phyloP scores from a whole-genome alignment of 192 early-diverging fungal genomes.

The Spizellomyces punctatus region DNA sequence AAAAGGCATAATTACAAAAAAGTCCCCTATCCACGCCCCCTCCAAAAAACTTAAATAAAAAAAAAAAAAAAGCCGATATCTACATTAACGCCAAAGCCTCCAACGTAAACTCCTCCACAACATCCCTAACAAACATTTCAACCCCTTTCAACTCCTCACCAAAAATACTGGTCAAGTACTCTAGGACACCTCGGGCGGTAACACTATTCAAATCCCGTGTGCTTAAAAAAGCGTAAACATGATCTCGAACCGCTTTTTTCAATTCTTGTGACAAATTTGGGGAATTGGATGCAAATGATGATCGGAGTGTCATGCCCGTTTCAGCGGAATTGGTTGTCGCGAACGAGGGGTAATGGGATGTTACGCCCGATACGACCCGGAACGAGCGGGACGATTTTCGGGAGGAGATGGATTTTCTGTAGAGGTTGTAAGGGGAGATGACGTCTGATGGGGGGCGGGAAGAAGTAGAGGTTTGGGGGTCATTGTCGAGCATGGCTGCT shows the following conservation, averaged over 20 bases:
- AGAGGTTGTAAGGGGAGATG: no score
- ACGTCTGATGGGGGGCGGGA: no score
- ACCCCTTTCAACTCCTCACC: background rate
- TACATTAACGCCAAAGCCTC: slow-evolving; percentile 1
- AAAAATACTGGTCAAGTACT: background rate
- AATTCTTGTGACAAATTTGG: background rate
- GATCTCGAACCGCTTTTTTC: background rate
- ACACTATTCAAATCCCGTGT: background rate
- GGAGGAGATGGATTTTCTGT: background rate
- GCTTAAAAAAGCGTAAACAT: background rate
- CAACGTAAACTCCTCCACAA: slow-evolving; percentile 5
- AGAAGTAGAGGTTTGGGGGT: no score
- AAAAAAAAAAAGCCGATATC: background rate
- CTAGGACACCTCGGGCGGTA: background rate
- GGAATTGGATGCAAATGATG: background rate
- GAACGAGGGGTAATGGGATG: background rate
- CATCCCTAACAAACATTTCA: background rate
- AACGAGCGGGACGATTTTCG: background rate
- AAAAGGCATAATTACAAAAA: no score
- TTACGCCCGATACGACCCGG: slow-evolving; percentile 4
- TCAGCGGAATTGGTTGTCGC: background rate
- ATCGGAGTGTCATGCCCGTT: background rate
- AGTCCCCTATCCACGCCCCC: no score
- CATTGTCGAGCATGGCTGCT: no score
- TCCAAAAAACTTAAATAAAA: background rate